Base-by-base conservation (phyloP, 2,329 filamentous ascomycete species). In the Trichothecium sympodiale region DNA sequence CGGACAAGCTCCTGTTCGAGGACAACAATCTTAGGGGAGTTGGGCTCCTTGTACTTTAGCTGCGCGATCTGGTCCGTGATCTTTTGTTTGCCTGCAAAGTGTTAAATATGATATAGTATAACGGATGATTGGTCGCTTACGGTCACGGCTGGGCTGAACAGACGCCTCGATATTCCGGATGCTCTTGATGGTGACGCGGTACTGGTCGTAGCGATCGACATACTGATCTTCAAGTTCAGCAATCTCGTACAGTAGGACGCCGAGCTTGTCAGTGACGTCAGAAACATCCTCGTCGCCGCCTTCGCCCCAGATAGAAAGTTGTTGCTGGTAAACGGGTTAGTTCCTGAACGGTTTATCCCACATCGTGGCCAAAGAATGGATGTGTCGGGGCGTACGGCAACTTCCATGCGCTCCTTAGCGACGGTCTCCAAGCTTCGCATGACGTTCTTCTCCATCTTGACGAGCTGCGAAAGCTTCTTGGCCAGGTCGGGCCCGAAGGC, bases 371-470 rank as follows among this genome's bases (percentile, higher is more conserved):
- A 12, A 34, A 4, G 15, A 10, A 13, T 12, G 18, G 12, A 5
- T 12, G 13, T 10, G 7, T 8, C 15, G 4, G 28, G 16, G 73
- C 85, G 54, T 83, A 94, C 87, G 54, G 91, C 91, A 47, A 95
- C 89, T 53, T 96, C 91, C 87, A 96, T 96, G 51, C 91, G 80
- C 71, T 98, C 91, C 54, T 87, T 81, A 31, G 87, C 87, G 36
- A 96, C 91, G 34, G 86, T 73, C 59, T 98, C 91, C 72, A 96
- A 80, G 59, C 87, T 95, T 61, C 91, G 86, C 91, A 98, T 98
- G 38, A 95, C 85, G 57, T 98, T 96, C 79, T 98, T 98, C 69
- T 98, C 91, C 91, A 98, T 98, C 77, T 98, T 98, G 44, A 98
- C 91, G 36, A 98, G 76, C 67, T 94, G 85, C 29, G 88, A 86